These are phyloP conservation scores for Cystoderma amianthinum DNA, from an alignment of 768 basidiomycete species.

Conservation along the genomic window DNA sequence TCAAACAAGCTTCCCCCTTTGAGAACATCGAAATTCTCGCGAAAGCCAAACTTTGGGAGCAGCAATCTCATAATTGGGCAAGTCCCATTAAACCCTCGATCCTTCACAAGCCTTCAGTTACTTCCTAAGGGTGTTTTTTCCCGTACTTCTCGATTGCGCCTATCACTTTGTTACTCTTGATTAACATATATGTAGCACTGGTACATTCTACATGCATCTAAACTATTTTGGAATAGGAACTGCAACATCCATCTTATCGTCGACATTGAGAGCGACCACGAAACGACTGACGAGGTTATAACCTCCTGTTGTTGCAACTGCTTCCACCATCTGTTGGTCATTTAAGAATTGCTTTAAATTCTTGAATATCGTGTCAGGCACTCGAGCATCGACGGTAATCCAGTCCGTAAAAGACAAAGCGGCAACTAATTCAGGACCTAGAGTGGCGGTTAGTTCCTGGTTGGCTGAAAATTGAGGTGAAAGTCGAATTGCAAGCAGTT, in stretches of 20 bases:
- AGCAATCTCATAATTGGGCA: conserved; percentile 31
- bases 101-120: neutral
- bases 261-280: conserved; percentile 17
- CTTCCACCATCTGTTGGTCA: conserved; percentile 18
- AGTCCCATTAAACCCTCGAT: conserved; percentile 6
- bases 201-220: neutral
- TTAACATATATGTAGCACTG: too few relatives aligned
- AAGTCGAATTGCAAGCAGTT: conserved; percentile 17
- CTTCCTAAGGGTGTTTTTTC: too few relatives aligned
- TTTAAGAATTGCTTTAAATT: conserved; percentile 14
- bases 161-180: too few relatives aligned
- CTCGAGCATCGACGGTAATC: conserved; percentile 15
- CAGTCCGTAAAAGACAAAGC: conserved; percentile 20
- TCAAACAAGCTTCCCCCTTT: conserved; percentile 69
- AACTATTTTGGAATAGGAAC: conserved; percentile 15
- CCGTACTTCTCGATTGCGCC: too few relatives aligned
- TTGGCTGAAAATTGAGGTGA: conserved; percentile 10
- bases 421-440: conserved; percentile 17
- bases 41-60: conserved; percentile 84
- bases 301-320: conserved; percentile 17
- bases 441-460: conserved; percentile 5
- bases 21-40: conserved; percentile 81
- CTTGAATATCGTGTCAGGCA: conserved; percentile 15
- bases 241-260: conserved; percentile 18
- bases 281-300: conserved; percentile 23